Evolutionary conservation across 257 asterid genomes (phyloP).

Genomic region (Nicotiana noctiflora): DNA sequence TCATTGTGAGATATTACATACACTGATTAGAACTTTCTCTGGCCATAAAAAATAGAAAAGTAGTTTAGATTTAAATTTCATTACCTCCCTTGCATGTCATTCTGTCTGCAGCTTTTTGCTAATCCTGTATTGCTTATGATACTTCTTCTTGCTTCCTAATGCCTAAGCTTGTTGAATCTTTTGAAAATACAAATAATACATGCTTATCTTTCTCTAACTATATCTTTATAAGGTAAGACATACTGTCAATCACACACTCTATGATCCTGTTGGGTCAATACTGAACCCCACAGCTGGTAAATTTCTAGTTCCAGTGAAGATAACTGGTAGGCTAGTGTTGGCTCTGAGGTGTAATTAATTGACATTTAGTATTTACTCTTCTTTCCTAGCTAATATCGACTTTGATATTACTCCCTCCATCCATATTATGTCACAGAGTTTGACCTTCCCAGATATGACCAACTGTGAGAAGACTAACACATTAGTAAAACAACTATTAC

Average conservation of each 20-base stretch:
- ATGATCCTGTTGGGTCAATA: background rate
- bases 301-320: background rate
- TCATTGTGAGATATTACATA: constrained; percentile 54
- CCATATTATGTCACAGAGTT: background rate
- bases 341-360: background rate
- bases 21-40: constrained; percentile 10
- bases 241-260: background rate
- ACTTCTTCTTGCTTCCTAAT: background rate
- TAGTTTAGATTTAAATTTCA: background rate
- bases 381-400: background rate
- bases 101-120: background rate
- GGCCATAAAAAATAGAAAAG: background rate
- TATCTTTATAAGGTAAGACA: background rate
- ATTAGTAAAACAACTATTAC: background rate
- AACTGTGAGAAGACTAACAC: background rate
- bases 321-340: background rate
- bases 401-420: background rate
- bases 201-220: background rate
- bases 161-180: background rate
- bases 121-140: background rate
- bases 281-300: background rate
- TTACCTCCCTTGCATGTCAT: background rate
- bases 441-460: background rate
- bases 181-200: background rate
- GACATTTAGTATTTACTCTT: background rate